phyloP scores from a whole-genome alignment of 768 basidiomycete genomes.

The Boletus reticuloceps region DNA sequence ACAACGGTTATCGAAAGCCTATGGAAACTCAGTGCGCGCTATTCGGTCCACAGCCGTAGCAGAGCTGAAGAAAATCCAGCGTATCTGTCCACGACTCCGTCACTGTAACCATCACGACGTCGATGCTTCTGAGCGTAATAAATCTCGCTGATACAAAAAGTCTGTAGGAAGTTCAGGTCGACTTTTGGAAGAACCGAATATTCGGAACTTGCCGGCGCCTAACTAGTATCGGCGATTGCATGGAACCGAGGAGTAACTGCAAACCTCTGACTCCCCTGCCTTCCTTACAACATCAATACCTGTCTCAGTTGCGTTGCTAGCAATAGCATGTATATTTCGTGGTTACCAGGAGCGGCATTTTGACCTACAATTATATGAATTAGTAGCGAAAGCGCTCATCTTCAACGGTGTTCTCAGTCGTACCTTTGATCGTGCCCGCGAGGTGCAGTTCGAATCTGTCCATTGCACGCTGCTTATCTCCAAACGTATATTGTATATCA shows the following conservation, averaged over 20 bases:
- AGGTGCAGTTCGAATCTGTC: conserved; percentile 22
- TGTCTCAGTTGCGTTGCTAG: conserved; percentile 12
- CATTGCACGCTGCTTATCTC: conserved; percentile 18
- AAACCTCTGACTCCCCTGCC: conserved; percentile 11
- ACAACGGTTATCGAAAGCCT: neutral
- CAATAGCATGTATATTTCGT: neutral
- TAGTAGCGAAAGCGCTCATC: conserved; percentile 1
- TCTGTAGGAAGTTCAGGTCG: conserved; percentile 21
- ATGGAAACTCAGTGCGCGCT: neutral
- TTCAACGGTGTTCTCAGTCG: conserved; percentile 12
- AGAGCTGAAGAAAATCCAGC: conserved; percentile 4
- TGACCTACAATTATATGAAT: conserved; percentile 7
- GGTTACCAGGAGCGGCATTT: conserved; percentile 13
- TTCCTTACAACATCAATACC: conserved; percentile 22
- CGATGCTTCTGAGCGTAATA: conserved; percentile 23
- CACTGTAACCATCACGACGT: conserved; percentile 30
- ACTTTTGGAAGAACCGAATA: conserved; percentile 9
- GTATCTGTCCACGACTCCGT: conserved; percentile 7
- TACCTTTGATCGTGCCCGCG: conserved; percentile 7
- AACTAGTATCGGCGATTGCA: conserved; percentile 7
- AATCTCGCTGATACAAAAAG: conserved; percentile 26
- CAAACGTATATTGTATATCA: conserved; percentile 3
- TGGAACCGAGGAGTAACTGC: conserved; percentile 18
- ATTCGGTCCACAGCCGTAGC: neutral
- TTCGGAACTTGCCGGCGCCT: conserved; percentile 25